Conservation (phyloP, 306 rosid species). For the Castanea mollissima region DNA sequence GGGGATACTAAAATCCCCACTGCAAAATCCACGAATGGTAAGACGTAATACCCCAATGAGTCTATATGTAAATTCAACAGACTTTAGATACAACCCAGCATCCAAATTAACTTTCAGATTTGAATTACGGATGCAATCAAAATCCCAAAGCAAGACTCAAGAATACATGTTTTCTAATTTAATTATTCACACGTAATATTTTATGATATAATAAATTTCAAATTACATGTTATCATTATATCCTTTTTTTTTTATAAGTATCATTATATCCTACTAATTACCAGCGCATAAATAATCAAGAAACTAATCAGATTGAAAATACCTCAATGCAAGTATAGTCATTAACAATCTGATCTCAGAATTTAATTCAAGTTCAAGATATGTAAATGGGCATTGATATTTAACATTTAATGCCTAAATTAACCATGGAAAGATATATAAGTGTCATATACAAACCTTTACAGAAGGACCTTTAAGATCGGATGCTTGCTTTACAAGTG, state of each 20-base stretch:
- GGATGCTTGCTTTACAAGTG: slow-evolving; percentile 79
- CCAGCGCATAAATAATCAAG: neutral
- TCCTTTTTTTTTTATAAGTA: too few species aligned
- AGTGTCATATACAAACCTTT: slow-evolving; percentile 58
- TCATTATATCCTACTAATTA: neutral
- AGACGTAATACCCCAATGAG: neutral
- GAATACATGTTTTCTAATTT: neutral
- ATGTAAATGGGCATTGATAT: neutral
- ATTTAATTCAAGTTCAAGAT: neutral
- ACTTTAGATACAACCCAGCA: neutral
- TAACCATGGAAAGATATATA: slow-evolving; percentile 7
- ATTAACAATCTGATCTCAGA: neutral
- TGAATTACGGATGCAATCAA: neutral
- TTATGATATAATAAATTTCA: neutral
- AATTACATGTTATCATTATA: neutral
- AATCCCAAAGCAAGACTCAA: neutral
- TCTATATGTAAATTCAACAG: neutral
- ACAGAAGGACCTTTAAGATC: slow-evolving; percentile 87
- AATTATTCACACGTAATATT: neutral
- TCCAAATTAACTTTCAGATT: neutral
- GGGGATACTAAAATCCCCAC: neutral
- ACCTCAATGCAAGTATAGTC: neutral
- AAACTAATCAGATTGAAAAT: neutral
- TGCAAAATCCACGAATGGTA: neutral
- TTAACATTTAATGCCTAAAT: neutral